These are phyloP conservation scores for Imleria badia DNA, from an alignment of 768 basidiomycete genomes.

Conservation along the genomic window DNA sequence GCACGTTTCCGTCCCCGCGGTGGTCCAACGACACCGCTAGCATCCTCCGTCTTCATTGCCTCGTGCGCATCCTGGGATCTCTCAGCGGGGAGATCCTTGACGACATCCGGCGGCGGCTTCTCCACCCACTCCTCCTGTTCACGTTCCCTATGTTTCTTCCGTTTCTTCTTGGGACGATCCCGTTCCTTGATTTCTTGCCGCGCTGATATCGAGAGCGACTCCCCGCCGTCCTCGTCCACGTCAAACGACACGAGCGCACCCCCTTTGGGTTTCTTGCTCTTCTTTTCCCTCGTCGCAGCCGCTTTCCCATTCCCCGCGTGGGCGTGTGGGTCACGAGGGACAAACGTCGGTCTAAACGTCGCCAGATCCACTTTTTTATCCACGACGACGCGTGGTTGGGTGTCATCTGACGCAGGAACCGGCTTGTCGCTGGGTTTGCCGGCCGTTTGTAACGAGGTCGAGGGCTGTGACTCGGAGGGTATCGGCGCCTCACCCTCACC, in stretches of 20 bases:
- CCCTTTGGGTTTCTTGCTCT: slow-evolving; percentile 46
- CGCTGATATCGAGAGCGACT: slow-evolving; percentile 30
- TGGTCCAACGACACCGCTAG: slow-evolving; percentile 22
- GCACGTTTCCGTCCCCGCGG: slow-evolving; percentile 62
- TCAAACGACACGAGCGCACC: slow-evolving; percentile 71
- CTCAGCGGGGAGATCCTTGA: slow-evolving; percentile 35
- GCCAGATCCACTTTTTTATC: slow-evolving; percentile 47
- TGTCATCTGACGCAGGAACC: neutral
- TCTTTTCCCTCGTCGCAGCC: slow-evolving; percentile 45
- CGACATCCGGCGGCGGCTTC: slow-evolving; percentile 53
- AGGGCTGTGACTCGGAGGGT: slow-evolving; percentile 6
- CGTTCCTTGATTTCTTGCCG: slow-evolving; percentile 36
- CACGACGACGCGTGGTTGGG: neutral
- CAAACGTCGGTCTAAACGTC: slow-evolving; percentile 90
- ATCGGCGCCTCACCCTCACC: neutral
- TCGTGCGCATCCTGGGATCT: slow-evolving; percentile 11
- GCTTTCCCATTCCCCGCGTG: slow-evolving; percentile 46
- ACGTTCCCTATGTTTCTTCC: slow-evolving; percentile 37
- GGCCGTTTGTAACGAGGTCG: slow-evolving; percentile 5
- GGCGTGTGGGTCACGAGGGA: slow-evolving; percentile 46
- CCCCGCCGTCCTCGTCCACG: slow-evolving; percentile 62
- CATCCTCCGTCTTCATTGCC: slow-evolving; percentile 12
- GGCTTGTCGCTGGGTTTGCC: neutral
- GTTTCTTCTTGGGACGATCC: slow-evolving; percentile 42
- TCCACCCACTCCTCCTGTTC: slow-evolving; percentile 68